A percentile compares a stretch with the other conserved stretches of the same genome.
Conservation (phyloP, 768 basidiomycete genomes). For the Mycena amicta region DNA sequence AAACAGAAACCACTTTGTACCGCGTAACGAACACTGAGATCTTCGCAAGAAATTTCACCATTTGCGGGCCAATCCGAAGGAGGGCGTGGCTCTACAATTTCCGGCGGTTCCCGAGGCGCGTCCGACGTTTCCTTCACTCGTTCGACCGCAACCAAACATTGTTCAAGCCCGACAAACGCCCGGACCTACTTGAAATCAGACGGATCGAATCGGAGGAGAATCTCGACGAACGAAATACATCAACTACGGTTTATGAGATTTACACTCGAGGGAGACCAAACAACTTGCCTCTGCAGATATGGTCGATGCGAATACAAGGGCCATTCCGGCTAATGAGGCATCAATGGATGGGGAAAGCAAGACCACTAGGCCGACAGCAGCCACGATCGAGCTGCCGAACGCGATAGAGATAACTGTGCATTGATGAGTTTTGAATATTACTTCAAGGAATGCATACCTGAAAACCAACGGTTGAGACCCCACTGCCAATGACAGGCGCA, state of each 20-base stretch:
- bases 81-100: neutral
- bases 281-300: conserved; percentile 46
- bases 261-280: neutral
- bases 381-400: conserved; percentile 41
- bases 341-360: conserved; percentile 53
- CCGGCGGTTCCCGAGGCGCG: neutral
- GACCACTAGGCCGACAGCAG: conserved; percentile 55
- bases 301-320: conserved; percentile 60
- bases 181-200: neutral
- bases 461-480: conserved; percentile 91
- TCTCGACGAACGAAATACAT: conserved; percentile 7
- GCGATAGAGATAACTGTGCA: conserved; percentile 1
- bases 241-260: neutral
- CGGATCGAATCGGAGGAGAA: neutral
- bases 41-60: neutral
- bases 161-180: neutral
- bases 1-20: too few species aligned
- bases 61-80: neutral
- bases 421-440: neutral
- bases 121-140: neutral
- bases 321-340: conserved; percentile 66
- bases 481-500: conserved; percentile 90
- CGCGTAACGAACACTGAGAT: neutral
- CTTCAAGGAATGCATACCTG: too few species aligned
- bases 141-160: conserved; percentile 1